Base-by-base conservation (phyloP, 257 asterid species). In the Solanum appendiculatum region DNA sequence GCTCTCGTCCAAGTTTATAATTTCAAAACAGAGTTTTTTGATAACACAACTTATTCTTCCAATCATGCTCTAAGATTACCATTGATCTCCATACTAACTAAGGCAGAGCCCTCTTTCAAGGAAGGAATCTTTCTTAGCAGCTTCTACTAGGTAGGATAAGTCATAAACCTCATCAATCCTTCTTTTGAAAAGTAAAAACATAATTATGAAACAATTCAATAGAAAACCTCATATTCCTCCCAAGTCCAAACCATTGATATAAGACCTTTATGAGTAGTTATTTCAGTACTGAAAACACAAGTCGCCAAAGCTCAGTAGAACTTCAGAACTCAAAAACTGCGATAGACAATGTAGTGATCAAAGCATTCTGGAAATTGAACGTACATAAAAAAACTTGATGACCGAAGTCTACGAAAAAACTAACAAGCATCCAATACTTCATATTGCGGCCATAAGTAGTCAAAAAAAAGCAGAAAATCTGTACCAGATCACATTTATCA, bases 401-500 rank as follows among this genome's bases (percentile, higher is more conserved):
- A 75, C 23, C 36, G 27, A 40, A 1, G 34, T 11, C 15, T 8
- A 42, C 11, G 4, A 15, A 14, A 42, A 54, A 14, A 69, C 25
- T 15, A 77, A 29, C 25, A 15, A 42, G 7, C 84, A 27, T 78
- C 9, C 60, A 42, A 12, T 36, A 20, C 36, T 75, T 37, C 31
- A 73, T 20, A 73, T 21, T 21, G 25, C 21, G 20, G 51, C 82
- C 12, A 42, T 40, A 75, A 75, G 5, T 75, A 75, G 6, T 23
- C 5, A 74, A 75, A 75, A 75, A n/a, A 15, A 39, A n/a, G 21
- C 13, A 12, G 48, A 42, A 13, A 40, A 25, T 13, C 1, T 91
- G 87, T 87, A 94, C 98, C 95, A 95, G 94, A 94, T 94, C 94
- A 93, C 94, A 94, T 25, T 92, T 91, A 93, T 95, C 94, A 39